A percentile compares a stretch with the other conserved stretches of the same genome.
These are phyloP conservation scores for Ganoderma boninense DNA, from an alignment of 1,284 basidiomycete species.

Conservation along the genomic window DNA sequence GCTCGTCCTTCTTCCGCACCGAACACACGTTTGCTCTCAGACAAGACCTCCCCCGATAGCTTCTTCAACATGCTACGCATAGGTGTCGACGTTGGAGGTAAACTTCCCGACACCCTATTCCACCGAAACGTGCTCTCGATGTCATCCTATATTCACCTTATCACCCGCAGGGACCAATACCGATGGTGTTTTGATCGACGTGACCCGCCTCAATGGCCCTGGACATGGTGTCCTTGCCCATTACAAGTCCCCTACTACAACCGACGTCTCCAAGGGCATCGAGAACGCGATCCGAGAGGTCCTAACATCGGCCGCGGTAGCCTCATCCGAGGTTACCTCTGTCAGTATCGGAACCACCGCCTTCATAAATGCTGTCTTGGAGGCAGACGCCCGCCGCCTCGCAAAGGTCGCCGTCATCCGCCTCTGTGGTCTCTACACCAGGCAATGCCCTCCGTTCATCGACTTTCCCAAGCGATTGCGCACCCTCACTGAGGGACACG, in stretches of 20 bases:
- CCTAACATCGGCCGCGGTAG: slow-evolving; percentile 45
- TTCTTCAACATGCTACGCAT: slow-evolving; percentile 29
- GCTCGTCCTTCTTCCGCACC: slow-evolving; percentile 2
- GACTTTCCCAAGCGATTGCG: slow-evolving; percentile 55
- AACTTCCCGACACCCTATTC: slow-evolving; percentile 11
- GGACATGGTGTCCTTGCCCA: slow-evolving; percentile 55
- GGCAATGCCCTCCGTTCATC: slow-evolving; percentile 51
- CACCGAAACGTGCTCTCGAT: background rate
- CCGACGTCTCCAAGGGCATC: slow-evolving; percentile 61
- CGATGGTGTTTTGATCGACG: slow-evolving; percentile 61
- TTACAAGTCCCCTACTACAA: slow-evolving; percentile 60
- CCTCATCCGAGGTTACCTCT: slow-evolving; percentile 47
- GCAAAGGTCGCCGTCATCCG: slow-evolving; percentile 63
- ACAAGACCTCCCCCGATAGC: background rate
- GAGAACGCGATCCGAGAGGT: slow-evolving; percentile 52
- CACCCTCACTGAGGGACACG: slow-evolving; percentile 51
- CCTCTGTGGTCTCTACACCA: slow-evolving; percentile 56
- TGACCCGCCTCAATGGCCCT: slow-evolving; percentile 44
- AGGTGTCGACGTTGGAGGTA: slow-evolving; percentile 34
- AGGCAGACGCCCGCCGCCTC: slow-evolving; percentile 54
- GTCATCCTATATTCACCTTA: slow-evolving; percentile 5
- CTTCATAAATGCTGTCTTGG: slow-evolving; percentile 64
- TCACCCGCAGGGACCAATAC: slow-evolving; percentile 54
- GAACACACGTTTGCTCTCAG: background rate
- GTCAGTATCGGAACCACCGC: slow-evolving; percentile 60